Base-by-base conservation (phyloP, 768 basidiomycete genomes). In the Leccinum subtestaceum region DNA sequence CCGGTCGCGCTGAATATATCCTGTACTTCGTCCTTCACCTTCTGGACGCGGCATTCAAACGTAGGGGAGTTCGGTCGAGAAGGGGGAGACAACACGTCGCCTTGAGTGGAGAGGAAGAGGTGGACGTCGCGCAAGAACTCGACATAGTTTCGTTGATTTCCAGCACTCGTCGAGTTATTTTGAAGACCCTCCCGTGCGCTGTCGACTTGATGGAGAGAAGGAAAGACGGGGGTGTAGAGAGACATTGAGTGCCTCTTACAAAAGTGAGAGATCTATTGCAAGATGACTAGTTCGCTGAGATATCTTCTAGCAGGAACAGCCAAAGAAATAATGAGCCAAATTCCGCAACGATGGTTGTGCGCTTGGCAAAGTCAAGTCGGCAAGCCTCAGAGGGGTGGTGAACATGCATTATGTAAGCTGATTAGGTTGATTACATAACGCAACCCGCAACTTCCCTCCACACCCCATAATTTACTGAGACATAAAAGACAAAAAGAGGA, bases 1-100 rank as follows among this genome's bases (percentile, higher is more conserved):
- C 68, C 70, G 7, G 80, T 74, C 21, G 69, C 59, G 2, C 68
- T 54, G 21, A 79, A 67, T 2, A 79, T 75, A 17, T 74, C 69
- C 25, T 65, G 49, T 5, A 83, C 69, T 43, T 68, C 66, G 38
- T 69, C 66, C 45, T 71, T 74, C 25, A 80, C 59, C 47, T 47
- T 75, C 66, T 54, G 73, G 58, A 56, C 76, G 65, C 51, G 63
- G 25, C 29, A 52, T 25, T 72, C 70, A 21, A 63, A 68, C 29
- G 53, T 50, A 4, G 76, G 76, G 1, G 76, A 73, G 27, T 57
- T 62, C 0, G 76, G 71, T 15, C 74, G 67, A 12, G 76, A 77
- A 11, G 74, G 66, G 8, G 76, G 71, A 6, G 70, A 74, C 15
- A 77, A 61, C 31, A 70, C 49, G 49, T 77, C 72, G 59, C 31